Evolutionary conservation across 208 protist species (phyloP).

Genomic region (Acanthamoeba healyi): DNA sequence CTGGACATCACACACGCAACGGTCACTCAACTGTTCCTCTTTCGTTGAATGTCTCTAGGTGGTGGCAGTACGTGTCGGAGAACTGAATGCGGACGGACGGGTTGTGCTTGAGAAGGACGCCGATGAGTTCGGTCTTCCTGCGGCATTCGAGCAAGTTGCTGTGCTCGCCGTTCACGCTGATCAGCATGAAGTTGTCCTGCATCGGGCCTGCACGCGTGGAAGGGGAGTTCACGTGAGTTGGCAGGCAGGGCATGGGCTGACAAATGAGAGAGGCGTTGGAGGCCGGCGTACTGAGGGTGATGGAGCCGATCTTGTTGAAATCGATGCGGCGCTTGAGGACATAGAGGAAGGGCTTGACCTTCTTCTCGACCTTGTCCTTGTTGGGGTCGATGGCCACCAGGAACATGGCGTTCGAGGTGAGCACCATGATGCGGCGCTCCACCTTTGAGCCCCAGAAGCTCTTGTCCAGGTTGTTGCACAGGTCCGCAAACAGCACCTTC

Average conservation of each 20-base stretch:
- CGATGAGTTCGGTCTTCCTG: constrained; percentile 66
- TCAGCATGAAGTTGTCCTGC: constrained; percentile 68
- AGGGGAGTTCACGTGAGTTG: too few species aligned
- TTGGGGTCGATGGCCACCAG: constrained; percentile 12
- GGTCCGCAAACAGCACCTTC: constrained; percentile 48
- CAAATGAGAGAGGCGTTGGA: too few species aligned
- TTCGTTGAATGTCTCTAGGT: too few species aligned
- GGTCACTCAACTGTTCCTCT: too few species aligned
- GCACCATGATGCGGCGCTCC: not conserved
- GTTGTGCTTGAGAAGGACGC: constrained; percentile 46
- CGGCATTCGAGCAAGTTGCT: constrained; percentile 56
- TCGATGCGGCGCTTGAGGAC: constrained; percentile 67
- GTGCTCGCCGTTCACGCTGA: constrained; percentile 51
- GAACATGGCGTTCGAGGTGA: constrained; percentile 11
- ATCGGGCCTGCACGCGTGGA: not conserved
- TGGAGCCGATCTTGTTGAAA: constrained; percentile 48
- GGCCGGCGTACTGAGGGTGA: constrained; percentile 69
- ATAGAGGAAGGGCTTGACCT: constrained; percentile 57
- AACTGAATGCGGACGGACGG: constrained; percentile 55
- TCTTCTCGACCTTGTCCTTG: constrained; percentile 57
- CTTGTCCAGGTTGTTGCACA: constrained; percentile 65
- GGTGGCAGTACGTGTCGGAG: constrained; percentile 18
- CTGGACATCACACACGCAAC: too few species aligned
- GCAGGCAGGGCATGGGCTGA: too few species aligned
- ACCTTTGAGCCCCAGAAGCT: constrained; percentile 58